Evolutionary conservation across 345 rosid species (phyloP).

Genomic region (Alliaria petiolata): DNA sequence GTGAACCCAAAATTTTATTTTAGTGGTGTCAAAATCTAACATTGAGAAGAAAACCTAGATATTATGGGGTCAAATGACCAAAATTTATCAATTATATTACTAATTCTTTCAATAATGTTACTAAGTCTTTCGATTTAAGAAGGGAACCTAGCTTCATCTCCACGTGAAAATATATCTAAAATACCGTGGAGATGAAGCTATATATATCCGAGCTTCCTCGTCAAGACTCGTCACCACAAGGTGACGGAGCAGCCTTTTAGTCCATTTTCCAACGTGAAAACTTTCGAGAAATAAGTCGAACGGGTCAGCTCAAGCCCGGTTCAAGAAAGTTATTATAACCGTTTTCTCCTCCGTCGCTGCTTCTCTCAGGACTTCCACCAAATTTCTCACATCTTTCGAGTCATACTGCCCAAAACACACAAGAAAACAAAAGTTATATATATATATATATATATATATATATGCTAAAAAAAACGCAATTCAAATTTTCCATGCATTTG

Average conservation of each 20-base stretch:
- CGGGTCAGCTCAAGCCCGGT: slow-evolving; percentile 50
- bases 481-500: not conserved
- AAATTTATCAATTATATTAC: too few relatives aligned
- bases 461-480: not conserved
- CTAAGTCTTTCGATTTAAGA: too few relatives aligned
- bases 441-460: too few relatives aligned
- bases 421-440: not conserved
- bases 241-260: slow-evolving; percentile 34
- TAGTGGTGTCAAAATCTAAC: too few relatives aligned
- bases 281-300: slow-evolving; percentile 53
- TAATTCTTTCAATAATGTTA: too few relatives aligned
- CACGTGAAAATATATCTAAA: too few relatives aligned
- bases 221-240: slow-evolving; percentile 45
- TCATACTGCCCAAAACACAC: not conserved
- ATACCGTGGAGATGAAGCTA: too few relatives aligned
- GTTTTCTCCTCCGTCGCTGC: slow-evolving; percentile 32
- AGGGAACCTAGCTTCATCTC: too few relatives aligned
- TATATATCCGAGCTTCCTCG: too few relatives aligned
- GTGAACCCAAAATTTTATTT: too few relatives aligned
- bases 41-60: too few relatives aligned
- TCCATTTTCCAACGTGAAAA: slow-evolving; percentile 38
- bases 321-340: slow-evolving; percentile 46
- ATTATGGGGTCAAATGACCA: too few relatives aligned
- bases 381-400: not conserved
- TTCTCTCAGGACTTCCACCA: not conserved